Base-by-base conservation (phyloP, 495 filamentous ascomycete species). In the Parmelia sp. region DNA sequence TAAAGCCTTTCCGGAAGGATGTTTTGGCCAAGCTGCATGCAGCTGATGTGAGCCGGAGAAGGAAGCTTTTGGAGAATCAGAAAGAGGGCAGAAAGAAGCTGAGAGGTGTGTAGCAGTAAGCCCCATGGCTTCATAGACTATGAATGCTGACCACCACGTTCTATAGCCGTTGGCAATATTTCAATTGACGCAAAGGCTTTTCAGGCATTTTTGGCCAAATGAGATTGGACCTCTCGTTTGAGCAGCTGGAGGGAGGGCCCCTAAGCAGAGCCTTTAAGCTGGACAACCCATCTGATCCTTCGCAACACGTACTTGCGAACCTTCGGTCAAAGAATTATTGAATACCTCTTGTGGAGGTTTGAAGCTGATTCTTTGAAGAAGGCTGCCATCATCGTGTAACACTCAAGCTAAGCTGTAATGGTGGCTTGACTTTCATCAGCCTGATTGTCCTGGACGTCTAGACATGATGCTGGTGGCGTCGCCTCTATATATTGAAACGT, bases 1-100 rank as follows among this genome's bases (percentile, higher is more conserved):
- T 98, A 74, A 97, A 97, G 81, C 90, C 94, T 2, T 97, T 96
- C 73, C 82, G 94, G 58, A 98, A 98, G 76, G 94, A 98, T 71
- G 86, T 98, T 6, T 78, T 96, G 65, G 87, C 88, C 40, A 98
- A 98, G 75, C 80, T 98, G 63, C 96, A 98, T 72, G 94, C 95
- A 12, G 88, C 86, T 68, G 94, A 98, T 77, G 82, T 96, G 23
- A 83, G 83, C 14, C 80, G 94, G 40, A 82, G 92, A 57, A 82
- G 86, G 71, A 98, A 98, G 76, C 74, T 98, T 66, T 72, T 98
- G 49, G 93, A 97, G 77, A 96, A 92, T 80, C 94, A 98, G 75
- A 98, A 98, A 78, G 93, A 93, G 68, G 94, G 94, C 1, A 83
- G 90, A 64, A 97, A 96, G 83, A 89, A 85, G 77, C 75, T 97